These are phyloP conservation scores for Backusella psychrophila DNA, from an alignment of 192 early-diverging fungal species.

Conservation along the genomic window DNA sequence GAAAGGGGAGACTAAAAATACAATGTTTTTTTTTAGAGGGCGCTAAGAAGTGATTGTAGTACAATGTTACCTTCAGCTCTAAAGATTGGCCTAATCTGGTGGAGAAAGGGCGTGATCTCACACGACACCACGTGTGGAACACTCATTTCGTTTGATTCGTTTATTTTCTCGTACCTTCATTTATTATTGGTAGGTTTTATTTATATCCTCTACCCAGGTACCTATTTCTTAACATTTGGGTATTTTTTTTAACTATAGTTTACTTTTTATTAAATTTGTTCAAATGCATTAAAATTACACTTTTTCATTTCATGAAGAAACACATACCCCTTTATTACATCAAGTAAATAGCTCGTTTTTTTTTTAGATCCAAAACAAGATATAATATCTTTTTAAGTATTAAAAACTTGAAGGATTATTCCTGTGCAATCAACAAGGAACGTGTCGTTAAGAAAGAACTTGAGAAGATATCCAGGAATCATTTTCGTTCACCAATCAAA, in stretches of 20 bases:
- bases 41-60: not conserved
- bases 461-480: not conserved
- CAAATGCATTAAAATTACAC: not conserved
- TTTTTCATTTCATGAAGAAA: not conserved
- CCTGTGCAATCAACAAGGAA: constrained; percentile 1
- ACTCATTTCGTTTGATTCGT: not conserved
- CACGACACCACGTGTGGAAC: constrained; percentile 16
- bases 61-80: not conserved
- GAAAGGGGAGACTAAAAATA: not conserved
- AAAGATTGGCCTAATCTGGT: not conserved
- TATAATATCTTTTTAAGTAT: not conserved
- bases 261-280: not conserved
- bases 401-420: not conserved
- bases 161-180: not conserved
- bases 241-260: not conserved
- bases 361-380: not conserved
- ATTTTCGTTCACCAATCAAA: not conserved
- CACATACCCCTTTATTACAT: not conserved
- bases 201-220: not conserved
- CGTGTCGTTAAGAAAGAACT: not conserved
- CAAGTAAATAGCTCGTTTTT: not conserved
- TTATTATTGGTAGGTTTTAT: constrained; percentile 2
- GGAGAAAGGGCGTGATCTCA: not conserved
- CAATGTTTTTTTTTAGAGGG: not conserved
- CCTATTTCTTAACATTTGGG: not conserved